Conservation (phyloP, 225 moss, liverwort and hornwort species). For the Ulota crispa region DNA sequence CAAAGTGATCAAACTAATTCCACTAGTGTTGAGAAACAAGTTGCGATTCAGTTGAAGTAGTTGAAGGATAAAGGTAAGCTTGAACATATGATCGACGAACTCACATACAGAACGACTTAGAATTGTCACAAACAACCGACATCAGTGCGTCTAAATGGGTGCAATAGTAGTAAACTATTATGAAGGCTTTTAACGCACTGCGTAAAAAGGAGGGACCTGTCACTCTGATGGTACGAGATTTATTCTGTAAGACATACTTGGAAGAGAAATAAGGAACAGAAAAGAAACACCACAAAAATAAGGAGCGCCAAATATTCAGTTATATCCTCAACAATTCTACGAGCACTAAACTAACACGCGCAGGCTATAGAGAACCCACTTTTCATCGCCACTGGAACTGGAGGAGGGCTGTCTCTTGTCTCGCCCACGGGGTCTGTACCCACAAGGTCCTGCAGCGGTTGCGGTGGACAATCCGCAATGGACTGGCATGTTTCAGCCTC, state of each 20-base stretch:
- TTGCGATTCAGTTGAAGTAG: not conserved
- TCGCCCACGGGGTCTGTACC: constrained; percentile 61
- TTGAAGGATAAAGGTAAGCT: too few species aligned
- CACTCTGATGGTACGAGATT: not conserved
- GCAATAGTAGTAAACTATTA: not conserved
- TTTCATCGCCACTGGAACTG: constrained; percentile 66
- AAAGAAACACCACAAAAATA: not conserved
- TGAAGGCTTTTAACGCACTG: not conserved
- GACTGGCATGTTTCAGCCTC: constrained; percentile 83
- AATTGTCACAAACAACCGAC: not conserved
- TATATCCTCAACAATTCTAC: constrained; percentile 16
- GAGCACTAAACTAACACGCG: constrained; percentile 26
- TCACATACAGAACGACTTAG: not conserved
- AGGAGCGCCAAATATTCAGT: constrained; percentile 10
- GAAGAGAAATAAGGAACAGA: not conserved
- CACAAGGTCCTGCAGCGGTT: constrained; percentile 73
- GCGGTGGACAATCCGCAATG: constrained; percentile 72
- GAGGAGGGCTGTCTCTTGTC: constrained; percentile 50
- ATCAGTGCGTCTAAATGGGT: not conserved
- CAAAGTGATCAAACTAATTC: not conserved
- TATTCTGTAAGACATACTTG: not conserved
- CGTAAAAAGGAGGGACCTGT: not conserved
- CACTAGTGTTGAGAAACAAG: not conserved
- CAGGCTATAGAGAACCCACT: constrained; percentile 77
- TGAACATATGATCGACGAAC: not conserved